A percentile compares a stretch with the other conserved stretches of the same genome.
Evolutionary conservation across 1,139 yeast species (phyloP).

Genomic region (Zygosaccharomyces sapae): DNA sequence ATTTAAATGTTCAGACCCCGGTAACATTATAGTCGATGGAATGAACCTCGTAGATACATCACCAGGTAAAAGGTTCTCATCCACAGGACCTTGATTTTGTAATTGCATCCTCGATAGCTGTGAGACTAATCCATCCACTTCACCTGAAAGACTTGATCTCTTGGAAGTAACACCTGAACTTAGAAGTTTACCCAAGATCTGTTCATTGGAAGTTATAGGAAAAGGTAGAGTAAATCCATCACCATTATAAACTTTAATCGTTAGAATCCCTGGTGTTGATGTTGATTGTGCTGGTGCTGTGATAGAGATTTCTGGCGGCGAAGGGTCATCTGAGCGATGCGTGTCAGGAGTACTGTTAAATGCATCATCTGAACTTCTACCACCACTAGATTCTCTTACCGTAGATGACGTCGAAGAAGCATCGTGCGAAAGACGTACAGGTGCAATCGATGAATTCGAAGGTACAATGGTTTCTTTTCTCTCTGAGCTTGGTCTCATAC

Average conservation of each 20-base stretch:
- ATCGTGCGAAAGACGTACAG: conserved; percentile 28
- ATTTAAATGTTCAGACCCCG: conserved; percentile 45
- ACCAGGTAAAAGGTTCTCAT: conserved; percentile 30
- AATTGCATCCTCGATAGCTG: conserved; percentile 29
- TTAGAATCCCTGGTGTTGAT: conserved; percentile 27
- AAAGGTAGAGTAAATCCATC: conserved; percentile 30
- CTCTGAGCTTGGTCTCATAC: conserved; percentile 16
- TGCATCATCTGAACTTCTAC: conserved; percentile 8
- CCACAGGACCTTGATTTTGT: conserved; percentile 28
- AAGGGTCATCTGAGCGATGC: conserved; percentile 3
- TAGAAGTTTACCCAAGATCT: conserved; percentile 24
- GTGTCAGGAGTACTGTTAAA: conserved; percentile 6
- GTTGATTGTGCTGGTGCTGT: conserved; percentile 15
- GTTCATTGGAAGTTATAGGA: conserved; percentile 30
- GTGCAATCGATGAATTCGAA: conserved; percentile 26
- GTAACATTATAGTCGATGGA: conserved; percentile 66
- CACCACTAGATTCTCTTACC: conserved; percentile 14
- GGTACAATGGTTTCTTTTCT: conserved; percentile 29
- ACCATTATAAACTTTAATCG: conserved; percentile 31
- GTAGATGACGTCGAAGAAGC: conserved; percentile 24
- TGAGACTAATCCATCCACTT: conserved; percentile 28
- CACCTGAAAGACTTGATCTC: conserved; percentile 15
- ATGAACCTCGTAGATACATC: conserved; percentile 41
- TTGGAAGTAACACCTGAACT: conserved; percentile 29
- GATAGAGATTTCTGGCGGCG: conserved; percentile 7